A percentile compares a stretch with the other conserved stretches of the same genome.
Evolutionary conservation across 352 stramenopile genomes (phyloP).

Genomic region (Phytophthora hibernalis): DNA sequence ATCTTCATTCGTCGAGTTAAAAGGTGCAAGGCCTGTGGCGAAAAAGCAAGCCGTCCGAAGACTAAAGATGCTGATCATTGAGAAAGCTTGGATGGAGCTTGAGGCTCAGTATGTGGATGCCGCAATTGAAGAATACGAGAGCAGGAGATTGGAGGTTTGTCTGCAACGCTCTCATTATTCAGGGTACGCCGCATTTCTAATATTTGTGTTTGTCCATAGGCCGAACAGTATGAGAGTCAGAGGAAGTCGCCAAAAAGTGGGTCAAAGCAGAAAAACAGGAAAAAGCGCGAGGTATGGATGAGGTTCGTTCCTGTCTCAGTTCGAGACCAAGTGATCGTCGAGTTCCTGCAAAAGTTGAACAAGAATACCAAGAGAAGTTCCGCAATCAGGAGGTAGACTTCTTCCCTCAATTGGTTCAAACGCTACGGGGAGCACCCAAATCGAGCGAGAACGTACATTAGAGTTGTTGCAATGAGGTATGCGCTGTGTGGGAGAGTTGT

Average conservation of each 20-base stretch:
- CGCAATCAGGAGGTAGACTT: conserved; percentile 66
- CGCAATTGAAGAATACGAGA: conserved; percentile 53
- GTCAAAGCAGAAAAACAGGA: conserved; percentile 25
- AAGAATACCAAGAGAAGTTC: conserved; percentile 45
- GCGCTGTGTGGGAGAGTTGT: conserved; percentile 55
- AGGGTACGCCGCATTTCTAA: too few relatives aligned
- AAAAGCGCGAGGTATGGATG: conserved; percentile 49
- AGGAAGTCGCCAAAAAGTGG: conserved; percentile 32
- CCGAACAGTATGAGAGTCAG: conserved; percentile 17
- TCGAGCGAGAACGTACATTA: conserved; percentile 62
- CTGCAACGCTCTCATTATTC: neutral
- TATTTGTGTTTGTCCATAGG: conserved; percentile 7
- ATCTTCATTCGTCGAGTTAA: conserved; percentile 64
- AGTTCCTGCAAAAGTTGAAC: conserved; percentile 50
- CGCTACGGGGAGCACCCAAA: conserved; percentile 66
- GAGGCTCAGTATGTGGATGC: conserved; percentile 60
- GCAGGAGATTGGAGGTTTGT: conserved; percentile 41
- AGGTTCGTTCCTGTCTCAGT: conserved; percentile 50
- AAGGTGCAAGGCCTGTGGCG: conserved; percentile 61
- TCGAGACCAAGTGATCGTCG: conserved; percentile 45
- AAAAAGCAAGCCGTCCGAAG: conserved; percentile 47
- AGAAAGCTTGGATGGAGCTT: conserved; percentile 59
- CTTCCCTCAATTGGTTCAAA: conserved; percentile 71
- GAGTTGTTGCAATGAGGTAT: conserved; percentile 48
- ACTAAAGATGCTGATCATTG: conserved; percentile 44